These are phyloP conservation scores for Dillenia turbinata DNA, from an alignment of 164 flowering plant genomes.

Conservation along the genomic window DNA sequence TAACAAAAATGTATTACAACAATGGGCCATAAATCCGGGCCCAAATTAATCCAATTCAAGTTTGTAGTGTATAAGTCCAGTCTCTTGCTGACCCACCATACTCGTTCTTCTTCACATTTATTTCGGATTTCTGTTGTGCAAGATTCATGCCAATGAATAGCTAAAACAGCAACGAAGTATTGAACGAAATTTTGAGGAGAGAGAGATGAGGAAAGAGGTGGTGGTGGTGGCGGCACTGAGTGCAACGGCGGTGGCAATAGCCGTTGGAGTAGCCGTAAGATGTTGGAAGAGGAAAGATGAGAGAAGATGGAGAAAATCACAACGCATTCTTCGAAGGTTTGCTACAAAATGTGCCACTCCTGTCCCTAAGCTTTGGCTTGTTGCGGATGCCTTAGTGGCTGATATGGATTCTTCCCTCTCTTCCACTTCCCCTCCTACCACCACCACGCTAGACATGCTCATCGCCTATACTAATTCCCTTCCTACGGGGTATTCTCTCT, in stretches of 20 bases:
- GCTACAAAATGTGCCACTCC: slow-evolving; percentile 49
- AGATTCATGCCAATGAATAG: too few relatives aligned
- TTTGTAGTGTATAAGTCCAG: too few relatives aligned
- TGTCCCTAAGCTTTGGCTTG: slow-evolving; percentile 34
- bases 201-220: slow-evolving; percentile 25
- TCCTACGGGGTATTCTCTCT: slow-evolving; percentile 36
- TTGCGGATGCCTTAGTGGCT: slow-evolving; percentile 35
- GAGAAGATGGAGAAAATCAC: slow-evolving; percentile 29
- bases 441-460: slow-evolving; percentile 27
- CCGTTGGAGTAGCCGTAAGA: slow-evolving; percentile 19
- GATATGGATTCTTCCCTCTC: slow-evolving; percentile 37
- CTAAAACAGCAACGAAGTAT: too few relatives aligned
- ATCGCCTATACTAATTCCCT: slow-evolving; percentile 29
- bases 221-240: slow-evolving; percentile 15
- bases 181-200: not conserved
- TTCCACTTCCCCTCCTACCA: slow-evolving; percentile 6
- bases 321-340: slow-evolving; percentile 31
- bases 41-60: too few relatives aligned
- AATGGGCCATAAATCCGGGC: too few relatives aligned
- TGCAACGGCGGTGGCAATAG: slow-evolving; percentile 17
- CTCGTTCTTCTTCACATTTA: too few relatives aligned
- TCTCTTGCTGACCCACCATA: too few relatives aligned
- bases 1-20: too few relatives aligned
- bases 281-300: slow-evolving; percentile 24
- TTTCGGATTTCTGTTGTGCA: too few relatives aligned